Evolutionary conservation across 2,329 filamentous ascomycete genomes (phyloP).

Genomic region (Blastomyces gilchristii): DNA sequence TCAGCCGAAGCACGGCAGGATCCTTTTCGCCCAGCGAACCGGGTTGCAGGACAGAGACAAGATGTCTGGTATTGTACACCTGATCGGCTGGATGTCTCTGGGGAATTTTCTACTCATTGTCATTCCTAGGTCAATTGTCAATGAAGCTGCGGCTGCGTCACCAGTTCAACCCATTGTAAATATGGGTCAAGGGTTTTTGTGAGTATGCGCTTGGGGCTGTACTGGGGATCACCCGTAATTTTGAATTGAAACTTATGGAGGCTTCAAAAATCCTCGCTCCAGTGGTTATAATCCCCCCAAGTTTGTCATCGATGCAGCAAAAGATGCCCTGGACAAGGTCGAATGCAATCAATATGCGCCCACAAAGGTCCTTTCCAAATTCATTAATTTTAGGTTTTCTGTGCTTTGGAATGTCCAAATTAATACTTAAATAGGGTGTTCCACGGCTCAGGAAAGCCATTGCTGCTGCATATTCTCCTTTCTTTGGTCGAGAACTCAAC

Average conservation of each 20-base stretch:
- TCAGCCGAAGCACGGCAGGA: slow-evolving; percentile 29
- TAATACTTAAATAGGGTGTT: slow-evolving; percentile 47
- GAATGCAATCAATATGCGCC: slow-evolving; percentile 99
- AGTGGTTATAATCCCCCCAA: slow-evolving; percentile 83
- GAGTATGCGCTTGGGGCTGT: slow-evolving; percentile 20
- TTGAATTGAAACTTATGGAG: slow-evolving; percentile 1
- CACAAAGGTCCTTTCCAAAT: slow-evolving; percentile 52
- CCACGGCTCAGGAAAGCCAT: slow-evolving; percentile 88
- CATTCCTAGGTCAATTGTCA: slow-evolving; percentile 50
- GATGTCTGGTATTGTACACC: slow-evolving; percentile 37
- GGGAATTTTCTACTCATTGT: slow-evolving; percentile 1
- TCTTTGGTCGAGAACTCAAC: slow-evolving; percentile 71
- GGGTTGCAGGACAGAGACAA: slow-evolving; percentile 42
- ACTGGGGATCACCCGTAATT: background rate
- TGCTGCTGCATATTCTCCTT: slow-evolving; percentile 80
- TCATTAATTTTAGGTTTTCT: slow-evolving; percentile 8
- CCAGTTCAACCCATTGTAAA: slow-evolving; percentile 57
- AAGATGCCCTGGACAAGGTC: slow-evolving; percentile 75
- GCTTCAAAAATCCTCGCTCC: background rate
- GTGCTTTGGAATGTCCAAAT: background rate
- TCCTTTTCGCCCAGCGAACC: slow-evolving; percentile 38
- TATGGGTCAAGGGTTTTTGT: slow-evolving; percentile 56
- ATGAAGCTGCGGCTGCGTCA: slow-evolving; percentile 55
- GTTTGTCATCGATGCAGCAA: slow-evolving; percentile 86
- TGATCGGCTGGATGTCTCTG: background rate